Evolutionary conservation across 345 rosid genomes (phyloP), one percentile per base, ranked within the genome.

Genomic region (Ceriops decandra): DNA sequence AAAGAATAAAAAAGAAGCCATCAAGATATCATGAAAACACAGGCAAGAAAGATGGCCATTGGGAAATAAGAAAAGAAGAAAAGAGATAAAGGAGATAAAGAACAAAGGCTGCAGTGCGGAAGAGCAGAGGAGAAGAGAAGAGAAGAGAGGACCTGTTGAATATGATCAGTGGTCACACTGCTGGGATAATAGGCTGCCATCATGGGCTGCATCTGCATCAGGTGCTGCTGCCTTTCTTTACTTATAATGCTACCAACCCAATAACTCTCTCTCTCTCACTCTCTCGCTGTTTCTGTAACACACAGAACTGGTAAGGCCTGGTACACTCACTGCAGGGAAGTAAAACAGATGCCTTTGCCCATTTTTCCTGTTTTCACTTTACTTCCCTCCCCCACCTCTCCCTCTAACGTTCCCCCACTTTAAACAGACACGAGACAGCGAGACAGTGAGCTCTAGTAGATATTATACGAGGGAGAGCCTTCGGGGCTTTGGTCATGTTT

Each of bases 201-300:
- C 97, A 90, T 88, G 95, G 97, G 99, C 93, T 95, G 99, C 97
- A 88, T 90, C 93, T 95, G 98, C 93, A 92, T 90, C 96, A 91
- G 99, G 96, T 95, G 99, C 98, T 95, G 99, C 83, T 95, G 99
- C 80, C 56, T 63, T 68, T 61, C 62, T 46, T 67, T 21, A 61
- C 67, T 52, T 67, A 61, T 73, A 65, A 65, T 15, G 26, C 24
- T 26, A 53, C 36, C 35, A 9, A 62, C 52, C 42, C 33, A 46
- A 56, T 31, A 56, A 20, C 57, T 24, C 17, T 20, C 8, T 31
- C 11, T 13, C 9, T 1, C 53, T 46, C 63, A n/a, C n/a, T 46
- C 30, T 47, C 20, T 11, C 60, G 4, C 16, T 19, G 19, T 49
- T 15, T 10, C 59, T 21, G 27, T 54, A 2, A 54, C 30, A 10